Evolutionary conservation across 2,329 filamentous ascomycete genomes (phyloP), one percentile per base, ranked within the genome.

Genomic region (Thermoascus crustaceus): DNA sequence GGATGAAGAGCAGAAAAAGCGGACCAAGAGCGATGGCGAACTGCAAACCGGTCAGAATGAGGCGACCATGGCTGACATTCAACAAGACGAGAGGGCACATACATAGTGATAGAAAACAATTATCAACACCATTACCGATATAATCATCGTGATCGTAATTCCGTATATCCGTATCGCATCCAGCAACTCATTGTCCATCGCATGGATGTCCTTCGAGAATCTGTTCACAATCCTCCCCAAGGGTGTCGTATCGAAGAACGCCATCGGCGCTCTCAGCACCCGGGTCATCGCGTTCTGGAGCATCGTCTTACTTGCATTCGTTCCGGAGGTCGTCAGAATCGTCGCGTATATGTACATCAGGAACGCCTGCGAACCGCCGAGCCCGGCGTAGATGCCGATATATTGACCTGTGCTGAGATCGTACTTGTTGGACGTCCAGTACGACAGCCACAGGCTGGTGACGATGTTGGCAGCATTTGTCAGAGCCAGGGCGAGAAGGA

Each of bases 201-300:
- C 85, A 53, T 95, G 86, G 25, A 96, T 84, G 53, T 98, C 91
- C 48, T 89, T 82, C 20, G 86, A 93, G 63, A 96, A 96, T 10
- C 91, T 84, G 58, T 96, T 96, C 14, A 87, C 94, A 57, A 96
- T 95, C 23, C 89, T 82, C 13, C 91, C 91, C 1, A 96, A 73
- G 0, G 91, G 91, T 1, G 91, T 96, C 0, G 91, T 96, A 52
- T 98, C 91, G 64, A 96, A 96, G 66, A 96, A 96, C 4, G 84
- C 82, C 86, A 82, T 80, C 1, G 78, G 78, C 3, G 78, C 78
- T 30, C 77, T 67, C 6, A 82, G 58, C 1, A 91, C 85, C 10
- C 84, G 74, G 6, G 72, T 77, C 50, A 96, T 84, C 5, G 91
- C 89, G 22, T 77, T 71, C 19, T 82, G 76, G 33, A 96, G 73